These are phyloP conservation scores for Saccharomycopsis hybrid DNA, from an alignment of 1,139 yeast species.

Conservation along the genomic window DNA sequence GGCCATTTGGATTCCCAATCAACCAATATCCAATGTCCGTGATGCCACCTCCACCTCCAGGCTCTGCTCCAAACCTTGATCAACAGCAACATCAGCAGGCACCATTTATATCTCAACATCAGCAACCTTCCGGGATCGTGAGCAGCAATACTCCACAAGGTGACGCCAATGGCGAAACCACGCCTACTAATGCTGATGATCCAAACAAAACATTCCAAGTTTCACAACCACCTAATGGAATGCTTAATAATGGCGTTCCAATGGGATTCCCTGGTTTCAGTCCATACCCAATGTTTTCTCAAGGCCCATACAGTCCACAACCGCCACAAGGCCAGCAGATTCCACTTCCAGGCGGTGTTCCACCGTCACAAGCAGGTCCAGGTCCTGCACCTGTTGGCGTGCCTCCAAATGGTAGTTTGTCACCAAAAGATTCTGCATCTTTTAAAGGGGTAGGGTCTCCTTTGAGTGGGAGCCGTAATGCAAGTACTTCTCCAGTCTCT, in stretches of 20 bases:
- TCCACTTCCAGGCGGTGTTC: slow-evolving; percentile 9
- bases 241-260: slow-evolving; percentile 23
- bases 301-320: slow-evolving; percentile 23
- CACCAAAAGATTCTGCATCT: neutral
- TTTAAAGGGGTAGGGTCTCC: too few relatives aligned
- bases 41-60: slow-evolving; percentile 33
- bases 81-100: neutral
- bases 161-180: too few relatives aligned
- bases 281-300: slow-evolving; percentile 39
- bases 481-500: neutral
- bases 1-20: slow-evolving; percentile 27
- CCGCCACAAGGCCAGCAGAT: neutral
- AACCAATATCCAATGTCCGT: slow-evolving; percentile 29
- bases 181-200: too few relatives aligned
- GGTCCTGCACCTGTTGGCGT: too few relatives aligned
- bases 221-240: too few relatives aligned
- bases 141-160: too few relatives aligned
- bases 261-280: slow-evolving; percentile 46
- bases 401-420: too few relatives aligned
- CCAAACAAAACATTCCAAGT: neutral
- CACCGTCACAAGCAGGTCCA: slow-evolving; percentile 9
- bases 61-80: neutral
- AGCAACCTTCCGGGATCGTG: too few relatives aligned
- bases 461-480: too few relatives aligned
- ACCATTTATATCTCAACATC: too few relatives aligned